These are phyloP conservation scores for Solanum acaule DNA, from an alignment of 257 asterid species.

Conservation along the genomic window DNA sequence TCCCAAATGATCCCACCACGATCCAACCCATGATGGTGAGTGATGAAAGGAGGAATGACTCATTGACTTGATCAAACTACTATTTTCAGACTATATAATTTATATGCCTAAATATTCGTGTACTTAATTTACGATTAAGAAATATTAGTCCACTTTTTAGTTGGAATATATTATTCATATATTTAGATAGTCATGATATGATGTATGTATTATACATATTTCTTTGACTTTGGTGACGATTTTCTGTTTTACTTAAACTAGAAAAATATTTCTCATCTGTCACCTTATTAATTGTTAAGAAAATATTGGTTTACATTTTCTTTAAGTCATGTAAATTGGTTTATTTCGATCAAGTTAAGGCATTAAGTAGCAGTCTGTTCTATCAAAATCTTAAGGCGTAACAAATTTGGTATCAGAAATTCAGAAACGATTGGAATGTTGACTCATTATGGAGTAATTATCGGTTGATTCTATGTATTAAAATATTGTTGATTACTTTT, in stretches of 20 bases:
- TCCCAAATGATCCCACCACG: not conserved
- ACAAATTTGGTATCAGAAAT: no score
- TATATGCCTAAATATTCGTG: not conserved
- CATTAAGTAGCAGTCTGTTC: no score
- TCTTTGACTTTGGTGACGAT: not conserved
- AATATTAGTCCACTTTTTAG: not conserved
- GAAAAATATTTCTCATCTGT: not conserved
- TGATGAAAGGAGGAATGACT: not conserved
- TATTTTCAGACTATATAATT: not conserved
- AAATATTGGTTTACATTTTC: not conserved
- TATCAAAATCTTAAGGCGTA: no score
- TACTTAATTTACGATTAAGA: not conserved
- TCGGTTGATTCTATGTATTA: not conserved
- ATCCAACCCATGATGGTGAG: not conserved
- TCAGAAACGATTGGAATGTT: no score
- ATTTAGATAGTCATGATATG: not conserved
- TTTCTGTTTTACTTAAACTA: not conserved
- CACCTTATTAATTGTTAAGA: not conserved
- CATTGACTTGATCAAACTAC: slow-evolving; percentile 12
- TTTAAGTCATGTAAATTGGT: not conserved
- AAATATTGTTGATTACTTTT: not conserved
- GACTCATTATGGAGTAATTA: not conserved
- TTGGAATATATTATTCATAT: not conserved
- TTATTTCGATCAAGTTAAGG: no score
- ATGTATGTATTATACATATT: not conserved